Evolutionary conservation across 192 early-diverging fungal genomes (phyloP).

Genomic region (Chytriomyces hyalinus): DNA sequence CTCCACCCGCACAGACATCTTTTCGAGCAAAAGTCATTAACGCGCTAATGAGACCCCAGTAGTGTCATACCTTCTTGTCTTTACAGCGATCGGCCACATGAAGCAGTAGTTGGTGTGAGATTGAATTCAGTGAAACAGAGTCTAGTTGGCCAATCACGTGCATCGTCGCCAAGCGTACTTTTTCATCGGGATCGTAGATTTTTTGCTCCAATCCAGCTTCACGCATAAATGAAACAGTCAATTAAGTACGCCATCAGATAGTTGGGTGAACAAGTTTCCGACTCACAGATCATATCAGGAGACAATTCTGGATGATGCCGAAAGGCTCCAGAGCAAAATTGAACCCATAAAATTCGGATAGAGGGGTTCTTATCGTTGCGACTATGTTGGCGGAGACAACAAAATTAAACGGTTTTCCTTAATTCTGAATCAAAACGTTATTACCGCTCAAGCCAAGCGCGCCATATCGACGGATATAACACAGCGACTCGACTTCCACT

Average conservation of each 20-base stretch:
- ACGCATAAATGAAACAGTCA: conserved; percentile 11
- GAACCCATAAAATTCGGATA: conserved; percentile 79
- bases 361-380: conserved; percentile 74
- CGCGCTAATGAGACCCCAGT: neutral
- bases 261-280: neutral
- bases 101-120: conserved; percentile 58
- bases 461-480: conserved; percentile 82
- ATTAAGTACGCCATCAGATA: neutral
- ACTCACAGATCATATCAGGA: conserved; percentile 71
- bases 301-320: conserved; percentile 73
- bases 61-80: conserved; percentile 74
- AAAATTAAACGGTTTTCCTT: conserved; percentile 70
- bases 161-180: conserved; percentile 79
- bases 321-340: conserved; percentile 66
- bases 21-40: neutral
- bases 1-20: conserved; percentile 69
- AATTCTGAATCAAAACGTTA: conserved; percentile 9
- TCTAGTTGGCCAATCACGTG: conserved; percentile 69
- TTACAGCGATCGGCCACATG: conserved; percentile 80
- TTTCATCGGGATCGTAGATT: conserved; percentile 89
- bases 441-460: conserved; percentile 80
- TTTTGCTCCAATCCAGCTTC: conserved; percentile 69
- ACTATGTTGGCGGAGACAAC: conserved; percentile 50
- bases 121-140: conserved; percentile 57
- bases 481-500: conserved; percentile 69